Base-by-base conservation (phyloP, 2,329 filamentous ascomycete genomes). In the Talaromyces sp. region DNA sequence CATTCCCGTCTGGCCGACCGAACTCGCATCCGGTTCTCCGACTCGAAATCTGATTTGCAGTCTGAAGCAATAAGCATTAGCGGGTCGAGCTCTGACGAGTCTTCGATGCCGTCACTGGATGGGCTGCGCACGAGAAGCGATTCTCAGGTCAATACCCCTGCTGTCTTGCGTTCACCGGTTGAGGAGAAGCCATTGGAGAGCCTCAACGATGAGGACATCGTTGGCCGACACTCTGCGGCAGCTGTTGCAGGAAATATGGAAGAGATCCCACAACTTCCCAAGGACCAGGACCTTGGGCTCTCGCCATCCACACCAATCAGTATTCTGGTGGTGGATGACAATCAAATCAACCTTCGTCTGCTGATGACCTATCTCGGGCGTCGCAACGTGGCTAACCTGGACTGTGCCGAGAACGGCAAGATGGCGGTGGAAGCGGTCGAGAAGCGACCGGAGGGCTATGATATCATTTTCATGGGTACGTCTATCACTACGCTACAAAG, bases 251-350 rank as follows among this genome's bases (percentile, higher is more conserved):
- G 17, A 14, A 46, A 51, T 5, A 52, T 31, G 11, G 41, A 31
- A 17, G 3, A 38, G 21, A 21, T 53, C 19, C 27, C 27, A 49
- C 17, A 49, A 3, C 35, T 54, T 2, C 52, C 51, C 1, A 52
- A 61, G 29, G 35, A 21, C 4, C 50, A 50, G 41, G 38, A 17
- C 49, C 41, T 53, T 13, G 26, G 29, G 27, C 49, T 41, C 14
- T 53, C 54, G 6, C 61, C 61, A 26, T 46, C 52, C 8, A 46
- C 19, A 7, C 50, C 60, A 5, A 61, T 73, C 2, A 69, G 70
- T 11, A 67, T 80, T 2, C 69, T 80, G 0, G 73, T 80, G 0
- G 78, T 80, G 4, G 78, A 80, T 51, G 78, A 80, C 62, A 80
- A 80, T 61, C 66, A 68, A 1, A 80, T 80, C 61, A 80, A 80